A percentile compares a stretch with the other conserved stretches of the same genome.
Conservation (phyloP, 164 flowering plant species). For the Tetrastigma voinierianum region DNA sequence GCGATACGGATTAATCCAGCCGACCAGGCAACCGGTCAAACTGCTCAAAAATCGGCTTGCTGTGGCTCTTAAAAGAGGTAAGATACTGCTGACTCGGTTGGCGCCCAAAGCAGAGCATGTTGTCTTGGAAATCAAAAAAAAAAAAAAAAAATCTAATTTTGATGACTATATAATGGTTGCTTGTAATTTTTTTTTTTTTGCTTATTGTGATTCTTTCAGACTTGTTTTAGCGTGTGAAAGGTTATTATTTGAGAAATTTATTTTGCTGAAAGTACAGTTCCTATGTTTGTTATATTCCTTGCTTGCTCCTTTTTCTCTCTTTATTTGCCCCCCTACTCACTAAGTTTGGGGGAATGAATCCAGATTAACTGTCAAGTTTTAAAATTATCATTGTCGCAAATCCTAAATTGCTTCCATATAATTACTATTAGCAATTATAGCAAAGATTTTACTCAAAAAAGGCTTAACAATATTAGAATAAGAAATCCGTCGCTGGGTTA, state of each 20-base stretch:
- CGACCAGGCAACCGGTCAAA: constrained; percentile 33
- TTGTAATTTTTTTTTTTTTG: constrained; percentile 23
- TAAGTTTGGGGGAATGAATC: neutral
- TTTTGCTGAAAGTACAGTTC: neutral
- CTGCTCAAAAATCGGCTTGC: constrained; percentile 53
- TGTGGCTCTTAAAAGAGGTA: constrained; percentile 42
- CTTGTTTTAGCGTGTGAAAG: constrained; percentile 27
- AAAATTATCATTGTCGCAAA: neutral
- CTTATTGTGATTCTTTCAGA: constrained; percentile 24
- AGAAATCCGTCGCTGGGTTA: no score
- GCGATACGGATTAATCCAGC: constrained; percentile 49
- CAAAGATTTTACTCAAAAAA: no score
- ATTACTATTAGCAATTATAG: no score
- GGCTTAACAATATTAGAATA: no score
- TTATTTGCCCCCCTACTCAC: no score
- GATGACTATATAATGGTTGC: constrained; percentile 17
- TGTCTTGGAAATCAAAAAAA: constrained; percentile 1
- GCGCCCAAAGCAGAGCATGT: neutral
- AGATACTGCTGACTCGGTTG: neutral
- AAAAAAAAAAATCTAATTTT: constrained; percentile 22
- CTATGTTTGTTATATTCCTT: neutral
- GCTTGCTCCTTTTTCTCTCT: neutral
- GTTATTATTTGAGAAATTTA: constrained; percentile 9
- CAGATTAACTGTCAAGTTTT: no score
- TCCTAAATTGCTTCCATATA: no score